Evolutionary conservation across 352 stramenopile species (phyloP).

Genomic region (Thraustochytrium striatum): DNA sequence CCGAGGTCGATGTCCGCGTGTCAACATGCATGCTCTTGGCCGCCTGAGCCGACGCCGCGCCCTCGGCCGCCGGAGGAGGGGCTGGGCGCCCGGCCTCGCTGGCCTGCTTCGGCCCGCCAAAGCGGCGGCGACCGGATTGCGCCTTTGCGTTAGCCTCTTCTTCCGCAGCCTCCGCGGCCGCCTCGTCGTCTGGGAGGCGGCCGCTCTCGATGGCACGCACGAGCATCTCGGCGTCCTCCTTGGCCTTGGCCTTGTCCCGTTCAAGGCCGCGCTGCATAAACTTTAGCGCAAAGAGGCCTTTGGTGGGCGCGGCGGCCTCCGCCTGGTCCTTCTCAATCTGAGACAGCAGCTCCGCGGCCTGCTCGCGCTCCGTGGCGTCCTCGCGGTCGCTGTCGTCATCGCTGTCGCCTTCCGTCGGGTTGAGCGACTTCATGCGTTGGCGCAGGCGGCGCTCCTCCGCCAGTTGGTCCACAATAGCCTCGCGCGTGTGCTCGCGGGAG

Average conservation of each 20-base stretch:
- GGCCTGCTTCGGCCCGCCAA: too few relatives aligned
- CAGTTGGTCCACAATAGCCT: slow-evolving; percentile 31
- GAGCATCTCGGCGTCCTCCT: slow-evolving; percentile 35
- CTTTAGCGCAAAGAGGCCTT: slow-evolving; percentile 29
- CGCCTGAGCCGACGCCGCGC: too few relatives aligned
- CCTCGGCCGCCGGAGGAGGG: too few relatives aligned
- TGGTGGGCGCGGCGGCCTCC: neutral
- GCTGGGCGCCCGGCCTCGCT: too few relatives aligned
- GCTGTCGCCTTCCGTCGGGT: slow-evolving; percentile 39
- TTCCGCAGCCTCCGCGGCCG: slow-evolving; percentile 6
- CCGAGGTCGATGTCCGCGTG: too few relatives aligned
- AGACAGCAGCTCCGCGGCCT: neutral
- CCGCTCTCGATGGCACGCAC: slow-evolving; percentile 46
- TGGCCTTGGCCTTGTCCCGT: slow-evolving; percentile 29
- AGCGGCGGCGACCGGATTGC: too few relatives aligned
- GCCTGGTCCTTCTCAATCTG: neutral
- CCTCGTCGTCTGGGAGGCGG: slow-evolving; percentile 3
- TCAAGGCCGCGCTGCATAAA: slow-evolving; percentile 30
- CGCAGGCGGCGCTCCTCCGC: slow-evolving; percentile 15
- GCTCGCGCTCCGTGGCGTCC: slow-evolving; percentile 26
- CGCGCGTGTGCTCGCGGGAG: slow-evolving; percentile 27
- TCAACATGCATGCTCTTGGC: too few relatives aligned
- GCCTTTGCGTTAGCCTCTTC: neutral
- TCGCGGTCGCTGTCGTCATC: slow-evolving; percentile 57
- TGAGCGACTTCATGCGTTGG: slow-evolving; percentile 33